Conservation (phyloP, 371 early-diverging fungal genomes). For the Conidiobolus incongruus region DNA sequence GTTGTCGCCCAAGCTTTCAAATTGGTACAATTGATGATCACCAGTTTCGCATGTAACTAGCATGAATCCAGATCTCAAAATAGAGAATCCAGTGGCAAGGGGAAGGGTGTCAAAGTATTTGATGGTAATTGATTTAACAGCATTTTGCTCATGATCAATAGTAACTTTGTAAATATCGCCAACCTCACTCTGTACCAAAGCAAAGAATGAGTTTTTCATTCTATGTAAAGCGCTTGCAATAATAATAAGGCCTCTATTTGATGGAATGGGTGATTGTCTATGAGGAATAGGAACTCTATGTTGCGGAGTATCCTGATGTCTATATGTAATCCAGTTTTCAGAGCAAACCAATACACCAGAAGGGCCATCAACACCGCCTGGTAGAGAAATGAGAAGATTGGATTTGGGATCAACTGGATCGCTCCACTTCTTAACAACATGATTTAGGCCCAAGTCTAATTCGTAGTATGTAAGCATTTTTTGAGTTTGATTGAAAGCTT, state of each 20-base stretch:
- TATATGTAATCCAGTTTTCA: constrained; percentile 71
- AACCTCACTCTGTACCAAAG: constrained; percentile 73
- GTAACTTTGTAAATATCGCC: constrained; percentile 91
- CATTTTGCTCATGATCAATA: constrained; percentile 50
- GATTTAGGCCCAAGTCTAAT: constrained; percentile 93
- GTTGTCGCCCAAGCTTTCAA: constrained; percentile 82
- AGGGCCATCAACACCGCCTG: constrained; percentile 90
- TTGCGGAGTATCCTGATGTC: constrained; percentile 43
- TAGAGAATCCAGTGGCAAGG: constrained; percentile 47
- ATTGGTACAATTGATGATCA: constrained; percentile 80
- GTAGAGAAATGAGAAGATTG: constrained; percentile 66
- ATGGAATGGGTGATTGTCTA: constrained; percentile 38
- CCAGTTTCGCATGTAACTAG: constrained; percentile 81
- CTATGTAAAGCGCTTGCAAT: constrained; percentile 68
- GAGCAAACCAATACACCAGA: constrained; percentile 90
- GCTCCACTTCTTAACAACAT: constrained; percentile 88
- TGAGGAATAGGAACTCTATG: constrained; percentile 67
- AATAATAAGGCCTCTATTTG: constrained; percentile 49
- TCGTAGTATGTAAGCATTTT: constrained; percentile 87
- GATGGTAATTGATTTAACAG: constrained; percentile 40
- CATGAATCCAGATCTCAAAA: constrained; percentile 83
- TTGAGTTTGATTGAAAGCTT: constrained; percentile 46
- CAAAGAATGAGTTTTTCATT: constrained; percentile 70
- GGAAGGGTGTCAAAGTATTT: constrained; percentile 91
- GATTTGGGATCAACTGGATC: constrained; percentile 50